Conservation (phyloP, 2,329 filamentous ascomycete genomes). For the Diaporthe ampelina region DNA sequence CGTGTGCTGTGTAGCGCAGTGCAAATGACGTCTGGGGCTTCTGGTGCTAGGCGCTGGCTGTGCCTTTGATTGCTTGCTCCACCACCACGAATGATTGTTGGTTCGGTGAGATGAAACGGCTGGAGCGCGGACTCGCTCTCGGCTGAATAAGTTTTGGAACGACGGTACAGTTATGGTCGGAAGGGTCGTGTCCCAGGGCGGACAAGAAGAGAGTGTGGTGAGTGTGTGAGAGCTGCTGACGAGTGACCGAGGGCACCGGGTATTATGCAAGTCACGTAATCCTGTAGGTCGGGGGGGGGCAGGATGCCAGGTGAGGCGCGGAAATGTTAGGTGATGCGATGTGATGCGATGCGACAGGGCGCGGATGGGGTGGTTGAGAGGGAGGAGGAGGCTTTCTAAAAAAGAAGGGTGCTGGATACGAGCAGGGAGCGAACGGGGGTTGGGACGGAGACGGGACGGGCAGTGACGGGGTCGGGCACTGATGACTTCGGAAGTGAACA, state of each 20-base stretch:
- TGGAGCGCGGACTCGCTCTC: constrained; percentile 19
- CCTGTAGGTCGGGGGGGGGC: not conserved
- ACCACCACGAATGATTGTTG: constrained; percentile 37
- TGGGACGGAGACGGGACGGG: constrained; percentile 15
- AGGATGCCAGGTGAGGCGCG: not conserved
- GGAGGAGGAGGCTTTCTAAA: constrained; percentile 28
- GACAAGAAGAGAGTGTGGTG: not conserved
- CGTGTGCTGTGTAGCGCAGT: constrained; percentile 3
- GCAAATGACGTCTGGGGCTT: constrained; percentile 37
- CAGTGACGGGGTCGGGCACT: constrained; percentile 8
- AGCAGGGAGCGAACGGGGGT: not conserved
- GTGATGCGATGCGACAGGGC: not conserved
- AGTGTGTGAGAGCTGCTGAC: constrained; percentile 7
- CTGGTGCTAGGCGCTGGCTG: constrained; percentile 22
- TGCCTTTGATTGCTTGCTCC: constrained; percentile 41
- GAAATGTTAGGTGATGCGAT: not conserved
- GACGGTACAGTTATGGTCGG: constrained; percentile 8
- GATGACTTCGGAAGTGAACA: constrained; percentile 22
- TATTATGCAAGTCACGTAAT: constrained; percentile 14
- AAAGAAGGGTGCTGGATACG: constrained; percentile 12
- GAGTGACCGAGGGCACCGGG: not conserved
- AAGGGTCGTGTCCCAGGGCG: not conserved
- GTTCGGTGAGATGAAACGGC: constrained; percentile 26
- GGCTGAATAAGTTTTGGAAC: constrained; percentile 8
- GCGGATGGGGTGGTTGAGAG: not conserved